These are phyloP conservation scores for Erigeron canadensis DNA, from an alignment of 129 eudicot species.

Conservation along the genomic window DNA sequence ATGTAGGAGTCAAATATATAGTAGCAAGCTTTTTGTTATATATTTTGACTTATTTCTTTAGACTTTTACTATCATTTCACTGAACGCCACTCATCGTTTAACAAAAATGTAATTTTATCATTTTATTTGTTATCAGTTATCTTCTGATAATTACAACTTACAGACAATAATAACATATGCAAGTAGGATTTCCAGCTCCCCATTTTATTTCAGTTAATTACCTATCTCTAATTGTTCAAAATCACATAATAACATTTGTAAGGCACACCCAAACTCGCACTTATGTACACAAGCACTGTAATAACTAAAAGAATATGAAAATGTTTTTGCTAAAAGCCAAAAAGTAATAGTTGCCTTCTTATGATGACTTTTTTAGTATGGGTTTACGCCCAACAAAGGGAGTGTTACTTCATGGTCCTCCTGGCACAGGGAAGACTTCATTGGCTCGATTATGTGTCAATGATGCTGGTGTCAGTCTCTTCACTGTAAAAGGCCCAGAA, in stretches of 20 bases:
- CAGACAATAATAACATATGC: background rate
- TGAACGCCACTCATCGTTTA: background rate
- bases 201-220: background rate
- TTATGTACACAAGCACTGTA: background rate
- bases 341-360: background rate
- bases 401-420: conserved; percentile 95
- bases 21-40: background rate
- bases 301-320: background rate
- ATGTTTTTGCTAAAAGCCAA: background rate
- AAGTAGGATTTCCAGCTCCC: background rate
- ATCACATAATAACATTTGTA: conserved; percentile 1
- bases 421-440: conserved; percentile 95
- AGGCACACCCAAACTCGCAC: background rate
- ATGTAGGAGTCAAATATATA: background rate
- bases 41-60: background rate
- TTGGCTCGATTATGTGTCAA: conserved; percentile 71
- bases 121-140: background rate
- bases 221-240: background rate
- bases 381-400: conserved; percentile 95
- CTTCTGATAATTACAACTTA: background rate
- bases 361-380: conserved; percentile 48
- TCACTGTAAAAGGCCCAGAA: conserved; percentile 90
- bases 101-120: too few species aligned
- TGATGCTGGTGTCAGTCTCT: conserved; percentile 83
- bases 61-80: background rate